phyloP scores from a whole-genome alignment of 2,329 filamentous ascomycete genomes.

The Rutstroemia sp. region DNA sequence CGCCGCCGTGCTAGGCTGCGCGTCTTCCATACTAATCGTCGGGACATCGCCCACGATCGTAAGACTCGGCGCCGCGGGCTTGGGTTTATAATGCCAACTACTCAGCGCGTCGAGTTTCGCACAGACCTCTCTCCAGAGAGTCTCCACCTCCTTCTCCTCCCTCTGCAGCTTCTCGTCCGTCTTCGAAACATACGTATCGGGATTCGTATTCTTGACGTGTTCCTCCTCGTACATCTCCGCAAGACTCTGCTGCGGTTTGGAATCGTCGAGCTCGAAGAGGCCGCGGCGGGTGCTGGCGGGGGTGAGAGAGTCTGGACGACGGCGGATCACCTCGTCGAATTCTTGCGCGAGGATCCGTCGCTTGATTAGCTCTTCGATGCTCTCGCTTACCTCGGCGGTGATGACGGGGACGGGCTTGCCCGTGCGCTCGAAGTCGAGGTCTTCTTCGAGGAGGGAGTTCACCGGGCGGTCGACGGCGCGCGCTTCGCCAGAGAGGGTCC shows the following conservation, averaged over 20 bases:
- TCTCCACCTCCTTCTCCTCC: constrained; percentile 76
- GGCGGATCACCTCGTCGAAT: constrained; percentile 84
- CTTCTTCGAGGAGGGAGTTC: constrained; percentile 90
- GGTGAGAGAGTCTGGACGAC: constrained; percentile 67
- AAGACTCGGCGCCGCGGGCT: constrained; percentile 70
- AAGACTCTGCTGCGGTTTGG: constrained; percentile 77
- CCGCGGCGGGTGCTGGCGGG: constrained; percentile 58
- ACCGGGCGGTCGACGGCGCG: constrained; percentile 71
- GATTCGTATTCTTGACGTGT: constrained; percentile 70
- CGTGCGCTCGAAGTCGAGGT: constrained; percentile 90
- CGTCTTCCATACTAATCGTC: constrained; percentile 92
- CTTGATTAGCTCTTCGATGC: constrained; percentile 91
- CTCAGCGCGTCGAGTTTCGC: constrained; percentile 80
- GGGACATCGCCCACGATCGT: constrained; percentile 86
- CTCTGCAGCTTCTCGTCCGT: constrained; percentile 75
- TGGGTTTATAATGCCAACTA: constrained; percentile 94
- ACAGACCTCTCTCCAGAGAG: constrained; percentile 74
- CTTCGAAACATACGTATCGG: constrained; percentile 70
- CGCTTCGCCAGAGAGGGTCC: constrained; percentile 86
- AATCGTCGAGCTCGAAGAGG: constrained; percentile 68
- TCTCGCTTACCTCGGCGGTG: constrained; percentile 82
- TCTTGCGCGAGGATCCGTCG: constrained; percentile 81
- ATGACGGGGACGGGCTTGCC: constrained; percentile 94
- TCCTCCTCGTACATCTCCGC: constrained; percentile 94
- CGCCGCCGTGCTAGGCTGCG: constrained; percentile 74